A percentile compares a stretch with the other conserved stretches of the same genome.
Conservation (phyloP, 306 rosid genomes). For the Pterocarpus macrocarpus region DNA sequence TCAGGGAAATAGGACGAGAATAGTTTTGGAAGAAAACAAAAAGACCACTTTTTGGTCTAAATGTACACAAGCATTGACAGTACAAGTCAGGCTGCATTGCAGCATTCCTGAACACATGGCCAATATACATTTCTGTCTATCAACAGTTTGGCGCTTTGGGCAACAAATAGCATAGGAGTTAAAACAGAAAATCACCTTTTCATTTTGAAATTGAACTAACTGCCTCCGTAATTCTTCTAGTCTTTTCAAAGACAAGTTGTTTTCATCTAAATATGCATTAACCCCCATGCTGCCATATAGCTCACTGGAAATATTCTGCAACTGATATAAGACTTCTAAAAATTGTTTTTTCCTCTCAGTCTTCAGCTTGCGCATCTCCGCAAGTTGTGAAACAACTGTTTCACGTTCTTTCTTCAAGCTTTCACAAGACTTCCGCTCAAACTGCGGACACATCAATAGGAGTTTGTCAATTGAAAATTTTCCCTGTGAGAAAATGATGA, state of each 20-base stretch:
- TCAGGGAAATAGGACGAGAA: neutral
- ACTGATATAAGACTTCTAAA: slow-evolving; percentile 57
- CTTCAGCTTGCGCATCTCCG: slow-evolving; percentile 64
- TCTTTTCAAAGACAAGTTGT: slow-evolving; percentile 63
- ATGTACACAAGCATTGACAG: neutral
- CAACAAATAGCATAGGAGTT: slow-evolving; percentile 2
- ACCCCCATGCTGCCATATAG: slow-evolving; percentile 49
- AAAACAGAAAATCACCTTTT: slow-evolving; percentile 63
- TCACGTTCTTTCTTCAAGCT: slow-evolving; percentile 69
- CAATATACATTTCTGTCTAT: slow-evolving; percentile 22
- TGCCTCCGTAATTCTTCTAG: slow-evolving; percentile 58
- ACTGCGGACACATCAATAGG: slow-evolving; percentile 49
- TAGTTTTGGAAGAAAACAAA: slow-evolving; percentile 20
- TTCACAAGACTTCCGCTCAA: slow-evolving; percentile 54
- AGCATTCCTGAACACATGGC: slow-evolving; percentile 18
- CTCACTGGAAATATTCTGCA: slow-evolving; percentile 63
- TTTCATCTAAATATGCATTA: slow-evolving; percentile 58
- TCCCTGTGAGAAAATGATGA: neutral
- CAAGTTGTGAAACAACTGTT: slow-evolving; percentile 57
- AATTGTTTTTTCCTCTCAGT: slow-evolving; percentile 66
- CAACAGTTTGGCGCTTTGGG: neutral
- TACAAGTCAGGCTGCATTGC: slow-evolving; percentile 2
- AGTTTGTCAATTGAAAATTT: slow-evolving; percentile 38
- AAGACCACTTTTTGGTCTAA: slow-evolving; percentile 3
- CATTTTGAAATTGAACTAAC: slow-evolving; percentile 59